Evolutionary conservation across 2,329 filamentous ascomycete genomes (phyloP), one percentile per base, ranked within the genome.

Genomic region (Dothideomycetes sp.): DNA sequence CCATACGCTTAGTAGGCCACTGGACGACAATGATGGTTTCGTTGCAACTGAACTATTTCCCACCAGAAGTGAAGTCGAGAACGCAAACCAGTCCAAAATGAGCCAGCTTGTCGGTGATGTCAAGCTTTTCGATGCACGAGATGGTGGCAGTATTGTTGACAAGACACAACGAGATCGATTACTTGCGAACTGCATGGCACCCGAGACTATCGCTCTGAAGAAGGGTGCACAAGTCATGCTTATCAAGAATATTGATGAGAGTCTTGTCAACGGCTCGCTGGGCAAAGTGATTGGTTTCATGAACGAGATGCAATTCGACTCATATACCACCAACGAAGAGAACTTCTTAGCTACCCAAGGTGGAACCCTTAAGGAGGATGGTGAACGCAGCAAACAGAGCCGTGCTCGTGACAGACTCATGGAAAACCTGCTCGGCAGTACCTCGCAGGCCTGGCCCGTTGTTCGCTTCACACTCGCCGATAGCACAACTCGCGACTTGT

Each of bases 191-290:
- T 94, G 93, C 76, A 95, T 98, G 84, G 88, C 91, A 0, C 88
- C 91, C 0, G 81, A 82, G 51, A 57, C 64, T 0, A 75, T 98
- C 15, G 77, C 83, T 23, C 65, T 98, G 20, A 96, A 95, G 61
- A 81, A 91, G 47, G 85, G 87, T 8, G 85, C 91, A 0, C 93
- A 98, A 58, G 93, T 98, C 31, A 98, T 98, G 91, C 69, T 98
- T n/a, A 95, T 98, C 70, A 98, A 98, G 62, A 98, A 98, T 53
- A 81, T 96, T 64, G 91, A 98, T 55, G 86, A 94, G 27, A 80
- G 77, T 0, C 72, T 98, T 0, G 91, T 96, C 51, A 98, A 98
- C 56, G 91, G 91, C 4, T 94, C 89, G 0, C 70, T 98, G 8
- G 91, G 91, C 17, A 88, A 83, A 46, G 82, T 98, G 4, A 72